Conservation (phyloP, 2,329 filamentous ascomycete genomes). For the Aspergillus udagawae region DNA sequence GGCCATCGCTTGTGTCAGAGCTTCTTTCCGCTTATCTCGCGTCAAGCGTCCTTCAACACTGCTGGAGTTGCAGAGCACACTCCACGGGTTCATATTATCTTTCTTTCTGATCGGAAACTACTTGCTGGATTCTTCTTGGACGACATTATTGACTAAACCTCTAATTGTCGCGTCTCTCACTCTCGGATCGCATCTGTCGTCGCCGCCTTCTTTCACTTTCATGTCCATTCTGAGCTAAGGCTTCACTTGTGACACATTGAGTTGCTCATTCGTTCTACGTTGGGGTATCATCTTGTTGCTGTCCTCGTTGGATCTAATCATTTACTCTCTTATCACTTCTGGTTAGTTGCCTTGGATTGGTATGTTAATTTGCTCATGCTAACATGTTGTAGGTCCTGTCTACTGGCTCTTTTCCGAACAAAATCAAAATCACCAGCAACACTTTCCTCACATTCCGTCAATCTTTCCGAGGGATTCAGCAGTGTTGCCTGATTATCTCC, state of each 20-base stretch:
- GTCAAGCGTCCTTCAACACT: conserved; percentile 1
- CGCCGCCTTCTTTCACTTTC: conserved; percentile 16
- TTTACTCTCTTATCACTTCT: conserved; percentile 11
- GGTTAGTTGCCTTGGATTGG: background rate
- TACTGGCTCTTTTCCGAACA: background rate
- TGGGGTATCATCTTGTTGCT: conserved; percentile 12
- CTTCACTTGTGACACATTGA: conserved; percentile 10
- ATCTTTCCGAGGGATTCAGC: background rate
- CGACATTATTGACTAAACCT: background rate
- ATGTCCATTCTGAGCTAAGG: conserved; percentile 4
- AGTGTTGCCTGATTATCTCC: conserved; percentile 11
- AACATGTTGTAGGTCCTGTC: background rate
- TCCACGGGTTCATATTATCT: background rate
- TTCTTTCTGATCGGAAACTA: conserved; percentile 7
- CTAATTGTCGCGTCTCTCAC: conserved; percentile 14
- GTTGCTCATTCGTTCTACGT: conserved; percentile 15
- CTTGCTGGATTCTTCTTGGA: conserved; percentile 1
- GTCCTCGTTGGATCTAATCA: conserved; percentile 4
- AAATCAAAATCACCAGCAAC: background rate
- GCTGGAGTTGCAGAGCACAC: background rate
- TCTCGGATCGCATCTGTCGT: conserved; percentile 22
- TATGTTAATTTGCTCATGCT: background rate
- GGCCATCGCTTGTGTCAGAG: background rate
- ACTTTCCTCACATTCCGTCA: background rate
- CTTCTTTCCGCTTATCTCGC: background rate